Percentiles rank a stretch among this genome's conserved stretches.
phyloP scores from a whole-genome alignment of 2,329 filamentous ascomycete species.

The Aspergillus pseudonomiae region DNA sequence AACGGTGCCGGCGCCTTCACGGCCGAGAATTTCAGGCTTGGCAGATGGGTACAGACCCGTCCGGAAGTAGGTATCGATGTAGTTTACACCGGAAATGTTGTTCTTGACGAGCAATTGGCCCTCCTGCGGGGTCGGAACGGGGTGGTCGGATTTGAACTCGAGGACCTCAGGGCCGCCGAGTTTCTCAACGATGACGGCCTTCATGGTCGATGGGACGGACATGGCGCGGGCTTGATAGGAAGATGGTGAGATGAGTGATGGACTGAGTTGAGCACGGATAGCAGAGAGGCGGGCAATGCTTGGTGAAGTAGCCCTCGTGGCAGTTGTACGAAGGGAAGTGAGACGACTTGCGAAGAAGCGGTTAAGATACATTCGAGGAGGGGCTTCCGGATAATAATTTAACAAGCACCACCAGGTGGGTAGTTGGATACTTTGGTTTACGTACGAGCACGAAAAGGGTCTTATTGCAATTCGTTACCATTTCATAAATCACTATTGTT shows the following conservation, averaged over 20 bases:
- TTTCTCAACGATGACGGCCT: slow-evolving; percentile 71
- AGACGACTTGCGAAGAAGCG: slow-evolving; percentile 5
- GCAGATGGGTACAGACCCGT: slow-evolving; percentile 74
- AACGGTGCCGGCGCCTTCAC: slow-evolving; percentile 75
- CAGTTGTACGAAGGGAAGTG: slow-evolving; percentile 6
- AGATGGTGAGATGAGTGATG: slow-evolving; percentile 1
- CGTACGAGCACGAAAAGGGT: background rate
- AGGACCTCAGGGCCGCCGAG: slow-evolving; percentile 73
- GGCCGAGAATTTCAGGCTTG: slow-evolving; percentile 76
- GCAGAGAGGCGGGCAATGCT: slow-evolving; percentile 14
- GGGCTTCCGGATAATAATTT: slow-evolving; percentile 7
- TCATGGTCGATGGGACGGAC: slow-evolving; percentile 67
- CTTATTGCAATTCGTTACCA: background rate
- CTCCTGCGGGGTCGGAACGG: slow-evolving; percentile 69
- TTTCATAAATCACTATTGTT: background rate
- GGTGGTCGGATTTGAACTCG: slow-evolving; percentile 69
- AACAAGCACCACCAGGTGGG: background rate
- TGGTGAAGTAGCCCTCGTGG: slow-evolving; percentile 2
- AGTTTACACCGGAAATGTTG: slow-evolving; percentile 79
- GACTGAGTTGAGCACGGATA: slow-evolving; percentile 12
- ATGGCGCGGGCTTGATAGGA: slow-evolving; percentile 41
- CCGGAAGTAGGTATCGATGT: slow-evolving; percentile 91
- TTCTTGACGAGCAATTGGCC: slow-evolving; percentile 81
- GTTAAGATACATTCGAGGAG: slow-evolving; percentile 9
- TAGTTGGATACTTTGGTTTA: background rate